Percentiles rank a stretch among this genome's conserved stretches.
These are phyloP conservation scores for Fusarium albosuccineum DNA, from an alignment of 2,329 filamentous ascomycete genomes.

Conservation along the genomic window DNA sequence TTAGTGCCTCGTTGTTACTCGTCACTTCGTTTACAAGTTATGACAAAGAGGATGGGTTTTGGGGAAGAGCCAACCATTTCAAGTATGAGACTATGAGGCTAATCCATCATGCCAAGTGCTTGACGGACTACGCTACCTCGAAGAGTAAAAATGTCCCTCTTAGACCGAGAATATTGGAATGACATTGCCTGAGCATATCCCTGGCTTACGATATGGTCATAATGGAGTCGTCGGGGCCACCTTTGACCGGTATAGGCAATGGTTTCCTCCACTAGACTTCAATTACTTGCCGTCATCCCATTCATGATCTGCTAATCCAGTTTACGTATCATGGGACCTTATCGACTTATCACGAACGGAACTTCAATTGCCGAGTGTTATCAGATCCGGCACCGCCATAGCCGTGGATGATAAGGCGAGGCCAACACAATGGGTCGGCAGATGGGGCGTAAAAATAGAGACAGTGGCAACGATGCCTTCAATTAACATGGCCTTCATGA, in stretches of 20 bases:
- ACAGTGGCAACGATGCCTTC: no score
- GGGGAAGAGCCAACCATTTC: background rate
- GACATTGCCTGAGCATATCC: background rate
- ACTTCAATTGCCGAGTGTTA: background rate
- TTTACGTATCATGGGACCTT: no score
- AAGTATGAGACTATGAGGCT: background rate
- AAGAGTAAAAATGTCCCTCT: slow-evolving; percentile 9
- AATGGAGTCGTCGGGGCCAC: no score
- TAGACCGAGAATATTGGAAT: background rate
- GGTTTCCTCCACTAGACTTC: no score
- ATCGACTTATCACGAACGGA: no score
- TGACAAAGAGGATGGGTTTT: background rate
- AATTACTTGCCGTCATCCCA: no score
- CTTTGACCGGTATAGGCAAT: no score
- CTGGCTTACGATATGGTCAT: no score
- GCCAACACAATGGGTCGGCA: background rate
- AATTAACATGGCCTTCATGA: no score
- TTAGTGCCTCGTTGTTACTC: slow-evolving; percentile 11
- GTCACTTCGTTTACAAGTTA: background rate
- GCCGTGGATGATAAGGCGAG: background rate
- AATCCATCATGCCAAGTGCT: background rate
- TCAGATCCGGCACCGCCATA: background rate
- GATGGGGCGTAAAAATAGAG: background rate
- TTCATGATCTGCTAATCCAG: no score
- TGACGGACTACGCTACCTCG: slow-evolving; percentile 7